Evolutionary conservation across 106 monocot species (phyloP).

Genomic region (Hemerocallis citrina): DNA sequence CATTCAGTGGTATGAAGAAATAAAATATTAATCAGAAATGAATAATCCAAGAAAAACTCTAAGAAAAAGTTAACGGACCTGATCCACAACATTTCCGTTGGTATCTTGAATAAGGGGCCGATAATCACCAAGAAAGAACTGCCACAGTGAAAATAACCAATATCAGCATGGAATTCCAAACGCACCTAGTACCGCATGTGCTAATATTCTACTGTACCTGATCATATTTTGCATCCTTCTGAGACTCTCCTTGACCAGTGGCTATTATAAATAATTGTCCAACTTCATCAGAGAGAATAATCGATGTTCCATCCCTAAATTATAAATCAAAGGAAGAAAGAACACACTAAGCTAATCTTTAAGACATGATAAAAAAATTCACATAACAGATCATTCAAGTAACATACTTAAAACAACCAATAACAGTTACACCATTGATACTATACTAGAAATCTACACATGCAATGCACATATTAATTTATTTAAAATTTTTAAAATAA

Average conservation of each 20-base stretch:
- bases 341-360: neutral
- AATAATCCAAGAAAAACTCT: neutral
- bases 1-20: neutral
- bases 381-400: neutral
- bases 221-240: constrained; percentile 97
- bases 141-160: constrained; percentile 8
- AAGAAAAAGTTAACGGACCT: constrained; percentile 40
- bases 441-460: no score
- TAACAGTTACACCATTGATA: no score
- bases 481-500: no score
- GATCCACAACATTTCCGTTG: constrained; percentile 85
- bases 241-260: constrained; percentile 95
- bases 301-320: constrained; percentile 91
- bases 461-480: no score
- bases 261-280: constrained; percentile 92
- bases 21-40: neutral
- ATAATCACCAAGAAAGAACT: constrained; percentile 99
- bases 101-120: constrained; percentile 93
- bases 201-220: constrained; percentile 41
- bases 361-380: neutral
- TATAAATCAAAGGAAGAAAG: constrained; percentile 6
- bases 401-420: neutral
- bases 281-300: constrained; percentile 97
- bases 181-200: neutral
- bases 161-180: neutral